A percentile compares a stretch with the other conserved stretches of the same genome.
phyloP scores from a whole-genome alignment of 768 basidiomycete species.

The Serendipita sp. region DNA sequence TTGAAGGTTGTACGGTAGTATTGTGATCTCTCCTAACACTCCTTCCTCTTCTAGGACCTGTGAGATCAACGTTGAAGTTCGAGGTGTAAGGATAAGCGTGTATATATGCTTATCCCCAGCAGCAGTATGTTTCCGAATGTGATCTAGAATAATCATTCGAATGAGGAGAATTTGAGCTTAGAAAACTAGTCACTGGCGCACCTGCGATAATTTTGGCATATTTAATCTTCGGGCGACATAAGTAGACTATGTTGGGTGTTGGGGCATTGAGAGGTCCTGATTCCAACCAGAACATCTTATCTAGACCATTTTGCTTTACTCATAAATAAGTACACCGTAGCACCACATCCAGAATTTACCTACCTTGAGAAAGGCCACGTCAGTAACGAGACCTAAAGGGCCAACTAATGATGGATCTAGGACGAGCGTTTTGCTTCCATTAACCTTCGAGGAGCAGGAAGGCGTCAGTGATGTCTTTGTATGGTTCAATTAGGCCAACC shows the following conservation, averaged over 20 bases:
- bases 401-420: conserved; percentile 77
- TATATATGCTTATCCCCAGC: conserved; percentile 54
- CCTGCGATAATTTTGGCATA: conserved; percentile 84
- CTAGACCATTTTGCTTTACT: conserved; percentile 85
- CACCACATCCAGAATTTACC: conserved; percentile 1
- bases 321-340: background rate
- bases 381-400: conserved; percentile 86
- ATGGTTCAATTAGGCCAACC: conserved; percentile 23
- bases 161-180: background rate
- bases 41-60: conserved; percentile 88
- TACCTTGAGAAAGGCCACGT: conserved; percentile 85
- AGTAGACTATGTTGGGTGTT: conserved; percentile 82
- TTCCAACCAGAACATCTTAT: conserved; percentile 99
- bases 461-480: conserved; percentile 12
- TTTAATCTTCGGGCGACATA: conserved; percentile 75
- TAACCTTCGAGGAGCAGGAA: conserved; percentile 35
- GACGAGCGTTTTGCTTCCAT: conserved; percentile 93
- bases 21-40: conserved; percentile 86
- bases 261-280: conserved; percentile 64
- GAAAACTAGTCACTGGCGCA: conserved; percentile 23
- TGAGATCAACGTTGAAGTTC: conserved; percentile 70
- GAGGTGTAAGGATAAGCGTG: conserved; percentile 75
- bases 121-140: conserved; percentile 67
- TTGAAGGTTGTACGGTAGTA: conserved; percentile 78
- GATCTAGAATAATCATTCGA: conserved; percentile 37